A percentile compares a stretch with the other conserved stretches of the same genome.
Evolutionary conservation across 495 filamentous ascomycete genomes (phyloP).

Genomic region (Annulohypoxylon bovei): DNA sequence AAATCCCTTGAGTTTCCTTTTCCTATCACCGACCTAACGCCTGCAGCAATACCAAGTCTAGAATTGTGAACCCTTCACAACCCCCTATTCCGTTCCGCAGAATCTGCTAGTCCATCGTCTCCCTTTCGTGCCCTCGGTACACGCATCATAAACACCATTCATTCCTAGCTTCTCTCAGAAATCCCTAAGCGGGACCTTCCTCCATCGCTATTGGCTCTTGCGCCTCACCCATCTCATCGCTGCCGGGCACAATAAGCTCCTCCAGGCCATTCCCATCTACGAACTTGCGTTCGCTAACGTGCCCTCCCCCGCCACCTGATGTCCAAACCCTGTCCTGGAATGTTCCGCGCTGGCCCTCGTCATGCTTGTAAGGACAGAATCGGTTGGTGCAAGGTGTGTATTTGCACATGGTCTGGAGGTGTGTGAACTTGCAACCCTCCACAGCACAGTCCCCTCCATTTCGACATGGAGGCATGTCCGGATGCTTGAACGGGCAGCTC

Average conservation of each 20-base stretch:
- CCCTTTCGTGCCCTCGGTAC: conserved; percentile 1
- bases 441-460: conserved; percentile 92
- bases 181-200: conserved; percentile 24
- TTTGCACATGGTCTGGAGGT: conserved; percentile 83
- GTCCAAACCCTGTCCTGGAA: conserved; percentile 94
- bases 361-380: conserved; percentile 87
- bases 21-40: conserved; percentile 39
- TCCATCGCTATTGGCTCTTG: conserved; percentile 33
- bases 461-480: conserved; percentile 79
- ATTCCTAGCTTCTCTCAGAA: not conserved
- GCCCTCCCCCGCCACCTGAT: conserved; percentile 64
- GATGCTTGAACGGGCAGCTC: conserved; percentile 87
- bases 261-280: conserved; percentile 73
- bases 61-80: conserved; percentile 15
- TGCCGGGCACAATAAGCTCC: conserved; percentile 82
- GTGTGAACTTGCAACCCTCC: conserved; percentile 89
- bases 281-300: conserved; percentile 94
- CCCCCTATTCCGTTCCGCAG: conserved; percentile 10
- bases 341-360: conserved; percentile 83
- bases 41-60: conserved; percentile 37
- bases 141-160: conserved; percentile 6
- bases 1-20: conserved; percentile 36
- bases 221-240: conserved; percentile 43
- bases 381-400: conserved; percentile 91
- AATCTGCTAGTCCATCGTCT: conserved; percentile 6